phyloP scores from a whole-genome alignment of 2,329 filamentous ascomycete genomes.

The Fusarium compactum region DNA sequence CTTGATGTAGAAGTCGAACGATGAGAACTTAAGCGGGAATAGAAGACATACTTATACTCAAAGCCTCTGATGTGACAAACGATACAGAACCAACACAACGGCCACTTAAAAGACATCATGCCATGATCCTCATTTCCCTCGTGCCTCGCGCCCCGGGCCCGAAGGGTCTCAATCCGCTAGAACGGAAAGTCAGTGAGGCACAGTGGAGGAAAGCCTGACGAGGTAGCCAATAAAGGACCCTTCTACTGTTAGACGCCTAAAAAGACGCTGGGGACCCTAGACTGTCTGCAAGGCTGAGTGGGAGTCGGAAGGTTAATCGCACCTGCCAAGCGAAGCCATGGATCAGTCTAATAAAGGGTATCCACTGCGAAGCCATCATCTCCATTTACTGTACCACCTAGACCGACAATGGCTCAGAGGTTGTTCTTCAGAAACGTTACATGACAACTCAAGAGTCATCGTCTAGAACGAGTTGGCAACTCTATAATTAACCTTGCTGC shows the following conservation, averaged over 20 bases:
- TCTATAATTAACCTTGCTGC: constrained; percentile 21
- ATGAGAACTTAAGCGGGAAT: not conserved
- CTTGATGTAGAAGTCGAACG: not conserved
- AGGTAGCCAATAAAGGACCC: not conserved
- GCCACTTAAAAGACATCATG: not conserved
- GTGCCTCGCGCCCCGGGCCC: not conserved
- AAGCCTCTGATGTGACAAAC: not conserved
- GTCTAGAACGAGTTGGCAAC: not conserved
- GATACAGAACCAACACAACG: not conserved
- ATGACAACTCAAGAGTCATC: not conserved
- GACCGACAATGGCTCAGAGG: not conserved
- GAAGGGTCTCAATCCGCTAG: not conserved
- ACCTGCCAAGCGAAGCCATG: not conserved
- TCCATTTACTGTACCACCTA: not conserved
- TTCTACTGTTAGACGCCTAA: constrained; percentile 1
- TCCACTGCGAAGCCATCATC: not conserved
- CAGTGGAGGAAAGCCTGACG: not conserved
- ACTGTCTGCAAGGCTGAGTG: constrained; percentile 18
- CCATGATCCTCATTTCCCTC: not conserved
- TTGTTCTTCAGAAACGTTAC: not conserved
- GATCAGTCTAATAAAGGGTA: not conserved
- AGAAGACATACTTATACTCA: not conserved
- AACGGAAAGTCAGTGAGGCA: constrained; percentile 14
- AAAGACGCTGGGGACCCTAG: not conserved
- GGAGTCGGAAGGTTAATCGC: not conserved